phyloP scores from a whole-genome alignment of 148 eudicot species.

The Talinum fruticosum region DNA sequence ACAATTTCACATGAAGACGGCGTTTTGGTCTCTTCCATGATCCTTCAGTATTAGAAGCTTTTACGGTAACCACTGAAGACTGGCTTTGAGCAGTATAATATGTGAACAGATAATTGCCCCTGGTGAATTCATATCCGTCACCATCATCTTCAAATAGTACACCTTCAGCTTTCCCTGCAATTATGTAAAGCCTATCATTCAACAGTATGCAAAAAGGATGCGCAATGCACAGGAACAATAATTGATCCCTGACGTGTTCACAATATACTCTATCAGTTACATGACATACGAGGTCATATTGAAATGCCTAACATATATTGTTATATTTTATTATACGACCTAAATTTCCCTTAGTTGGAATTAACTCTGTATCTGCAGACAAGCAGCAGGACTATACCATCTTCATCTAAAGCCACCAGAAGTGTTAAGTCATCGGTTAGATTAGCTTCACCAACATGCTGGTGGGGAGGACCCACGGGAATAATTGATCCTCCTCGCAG shows the following conservation, averaged over 20 bases:
- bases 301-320: neutral
- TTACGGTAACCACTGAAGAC: conserved; percentile 70
- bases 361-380: neutral
- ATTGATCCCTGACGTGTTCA: neutral
- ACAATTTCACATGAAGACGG: conserved; percentile 63
- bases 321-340: neutral
- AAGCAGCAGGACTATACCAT: conserved; percentile 45
- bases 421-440: conserved; percentile 72
- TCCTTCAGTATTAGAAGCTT: conserved; percentile 70
- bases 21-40: conserved; percentile 83
- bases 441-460: conserved; percentile 78
- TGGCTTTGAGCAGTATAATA: conserved; percentile 76
- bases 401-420: conserved; percentile 84
- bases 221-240: neutral
- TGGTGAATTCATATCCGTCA: conserved; percentile 87
- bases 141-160: conserved; percentile 93
- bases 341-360: neutral
- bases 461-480: conserved; percentile 69
- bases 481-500: conserved; percentile 85
- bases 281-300: neutral
- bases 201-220: neutral
- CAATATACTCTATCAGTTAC: neutral
- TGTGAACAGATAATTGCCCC: conserved; percentile 72
- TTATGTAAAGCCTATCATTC: conserved; percentile 22
- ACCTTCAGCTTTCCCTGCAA: conserved; percentile 91